Conservation (phyloP, 179 eudicot species). For the Patellifolia procumbens region DNA sequence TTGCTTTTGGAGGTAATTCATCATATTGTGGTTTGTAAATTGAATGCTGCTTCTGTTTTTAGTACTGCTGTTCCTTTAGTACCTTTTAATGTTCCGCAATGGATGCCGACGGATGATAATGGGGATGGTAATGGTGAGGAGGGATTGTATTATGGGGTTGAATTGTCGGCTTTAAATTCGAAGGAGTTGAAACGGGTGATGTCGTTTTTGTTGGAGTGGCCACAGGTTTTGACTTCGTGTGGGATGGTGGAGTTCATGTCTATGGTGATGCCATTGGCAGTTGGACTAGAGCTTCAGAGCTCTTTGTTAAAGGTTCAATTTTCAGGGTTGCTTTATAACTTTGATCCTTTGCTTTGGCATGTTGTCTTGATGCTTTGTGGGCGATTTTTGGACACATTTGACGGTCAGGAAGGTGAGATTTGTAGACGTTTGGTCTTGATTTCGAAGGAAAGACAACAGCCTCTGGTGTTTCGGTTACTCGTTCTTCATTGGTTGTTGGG, state of each 20-base stretch:
- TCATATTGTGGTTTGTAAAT: constrained; percentile 44
- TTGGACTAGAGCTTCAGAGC: constrained; percentile 68
- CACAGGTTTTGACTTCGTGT: constrained; percentile 60
- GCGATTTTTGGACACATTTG: constrained; percentile 54
- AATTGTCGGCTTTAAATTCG: constrained; percentile 34
- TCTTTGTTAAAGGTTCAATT: constrained; percentile 90
- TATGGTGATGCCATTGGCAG: constrained; percentile 58
- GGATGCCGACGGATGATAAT: constrained; percentile 31
- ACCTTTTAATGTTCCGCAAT: constrained; percentile 69
- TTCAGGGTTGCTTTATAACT: constrained; percentile 66
- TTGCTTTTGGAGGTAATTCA: constrained; percentile 53
- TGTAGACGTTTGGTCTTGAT: constrained; percentile 55
- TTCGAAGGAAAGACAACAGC: constrained; percentile 62
- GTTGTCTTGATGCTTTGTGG: constrained; percentile 56
- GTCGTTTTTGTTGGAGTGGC: constrained; percentile 78
- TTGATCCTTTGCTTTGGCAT: constrained; percentile 78
- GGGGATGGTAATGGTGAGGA: constrained; percentile 27
- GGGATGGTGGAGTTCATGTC: constrained; percentile 75
- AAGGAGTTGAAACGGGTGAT: constrained; percentile 77
- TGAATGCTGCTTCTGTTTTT: constrained; percentile 44
- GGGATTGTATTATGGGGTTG: constrained; percentile 29
- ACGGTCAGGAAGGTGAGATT: constrained; percentile 65
- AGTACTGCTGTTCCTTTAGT: constrained; percentile 58
- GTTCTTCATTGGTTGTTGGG: constrained; percentile 85
- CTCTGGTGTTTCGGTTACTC: constrained; percentile 71